Evolutionary conservation across 345 rosid genomes (phyloP), one percentile per base, ranked within the genome.

Genomic region (Nephelium lappaceum): DNA sequence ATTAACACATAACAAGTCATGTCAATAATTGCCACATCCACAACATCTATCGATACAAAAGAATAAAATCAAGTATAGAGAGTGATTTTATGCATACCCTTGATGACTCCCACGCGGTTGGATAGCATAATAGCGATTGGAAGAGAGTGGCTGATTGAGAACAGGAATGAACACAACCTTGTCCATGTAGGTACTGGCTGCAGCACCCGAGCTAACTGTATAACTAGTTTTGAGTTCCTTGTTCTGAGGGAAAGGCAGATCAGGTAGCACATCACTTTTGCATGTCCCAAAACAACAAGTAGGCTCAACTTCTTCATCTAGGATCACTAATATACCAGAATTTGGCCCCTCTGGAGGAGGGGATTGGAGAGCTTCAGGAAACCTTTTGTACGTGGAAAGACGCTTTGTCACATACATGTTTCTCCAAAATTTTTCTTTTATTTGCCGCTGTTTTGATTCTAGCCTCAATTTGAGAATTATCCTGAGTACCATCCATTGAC

Each of bases 241-340:
- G 87, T 87, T 87, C 70, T 87, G 93, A 72, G 97, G 93, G 80
- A 92, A 87, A 53, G 93, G 94, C 5, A 88, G 31, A 58, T 86
- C 83, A 6, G 14, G 67, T 42, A 86, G 76, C 18, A 24, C 27
- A 61, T 76, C 57, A 12, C 43, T 78, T 16, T 75, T 74, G 27
- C 85, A 88, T 31, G 47, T 53, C 1, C 93, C 94, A 41, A 83
- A 89, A 63, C 86, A 91, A 62, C 86, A 83, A 15, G 77, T 81
- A 8, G 86, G 80, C 65, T 82, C 84, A 11, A 89, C 84, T 80
- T 89, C 91, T 80, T 92, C 91, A 8, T 92, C 94, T 77, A 77
- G 85, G 58, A 92, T 87, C 23, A 89, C 90, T 55, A 92, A 45
- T 27, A 87, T 77, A 4, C 94, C 97, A 1, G 90, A 88, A 77